A percentile compares a stretch with the other conserved stretches of the same genome.
Conservation (phyloP, 139 green algal species). For the Tetradesmus obliquus region DNA sequence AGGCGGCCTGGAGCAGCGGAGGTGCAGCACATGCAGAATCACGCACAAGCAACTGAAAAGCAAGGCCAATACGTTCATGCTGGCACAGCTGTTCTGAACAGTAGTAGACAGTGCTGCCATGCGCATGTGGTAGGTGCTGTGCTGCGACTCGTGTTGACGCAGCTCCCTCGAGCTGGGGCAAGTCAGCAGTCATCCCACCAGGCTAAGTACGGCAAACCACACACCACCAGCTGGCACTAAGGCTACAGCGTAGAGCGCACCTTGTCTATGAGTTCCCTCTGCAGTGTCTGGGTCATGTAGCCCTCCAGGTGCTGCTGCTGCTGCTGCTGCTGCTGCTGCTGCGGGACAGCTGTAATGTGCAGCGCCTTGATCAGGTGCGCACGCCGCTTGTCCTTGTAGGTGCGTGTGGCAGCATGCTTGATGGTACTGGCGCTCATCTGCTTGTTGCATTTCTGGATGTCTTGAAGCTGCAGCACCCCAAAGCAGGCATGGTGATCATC, state of each 20-base stretch:
- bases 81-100: too few relatives aligned
- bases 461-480: neutral
- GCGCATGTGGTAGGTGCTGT: neutral
- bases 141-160: too few relatives aligned
- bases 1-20: neutral
- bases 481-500: neutral
- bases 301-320: neutral
- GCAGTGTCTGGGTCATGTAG: neutral
- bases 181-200: too few relatives aligned
- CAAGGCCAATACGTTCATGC: too few relatives aligned
- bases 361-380: neutral
- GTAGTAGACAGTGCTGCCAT: too few relatives aligned
- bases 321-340: neutral
- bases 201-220: too few relatives aligned
- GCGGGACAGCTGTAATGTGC: neutral
- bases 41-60: too few relatives aligned
- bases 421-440: neutral
- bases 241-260: neutral
- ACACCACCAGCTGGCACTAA: neutral
- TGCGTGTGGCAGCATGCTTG: neutral
- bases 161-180: too few relatives aligned
- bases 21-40: neutral
- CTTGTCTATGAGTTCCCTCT: neutral
- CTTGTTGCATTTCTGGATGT: neutral
- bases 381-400: conserved; percentile 1